Base-by-base conservation (phyloP, 2,329 filamentous ascomycete genomes). In the Penicillium sp. region DNA sequence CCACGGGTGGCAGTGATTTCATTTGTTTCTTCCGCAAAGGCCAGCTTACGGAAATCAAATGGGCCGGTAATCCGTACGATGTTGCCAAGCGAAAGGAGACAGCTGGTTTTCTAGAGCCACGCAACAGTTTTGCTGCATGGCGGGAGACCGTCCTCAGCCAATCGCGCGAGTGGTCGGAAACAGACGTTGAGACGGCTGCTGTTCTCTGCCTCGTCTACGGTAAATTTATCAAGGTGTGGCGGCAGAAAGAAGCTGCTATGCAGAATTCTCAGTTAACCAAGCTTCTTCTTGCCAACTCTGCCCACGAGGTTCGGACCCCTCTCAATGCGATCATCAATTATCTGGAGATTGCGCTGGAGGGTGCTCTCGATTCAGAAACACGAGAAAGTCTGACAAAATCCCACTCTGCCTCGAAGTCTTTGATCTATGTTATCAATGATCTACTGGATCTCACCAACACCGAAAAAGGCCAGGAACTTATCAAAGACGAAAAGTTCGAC, bases 291-390 rank as follows among this genome's bases (percentile, higher is more conserved):
- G 91, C 92, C 4, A 96, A 97, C 66, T 96, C 92, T 0, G 93
- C 93, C 0, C 93, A 97, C 65, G 93, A 97, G 79, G 92, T 97
- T 8, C 88, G 93, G 53, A 97, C 93, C 0, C 93, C 93, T 0
- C 79, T 97, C 2, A 97, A 97, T 70, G 93, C 93, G 16, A 96
- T 97, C 70, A 96, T 97, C 76, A 97, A 97, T 69, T 97, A 96
- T 67, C 84, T 97, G 0, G 93, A 97, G 68, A 96, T 97, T 65
- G 93, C 93, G 0, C 79, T 97, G 1, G 93, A 97, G 76, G 92
- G 92, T 0, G 80, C 82, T 0, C 80, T 97, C 3, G 93, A 96
- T 65, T 80, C 86, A 16, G 93, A 96, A 71, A 96, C 91, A 0
- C 83, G 93, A 22, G 93, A 97, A 5, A 96, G 95, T 62, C 80